phyloP scores from a whole-genome alignment of 345 rosid genomes.

The Streptanthus diversifolius region DNA sequence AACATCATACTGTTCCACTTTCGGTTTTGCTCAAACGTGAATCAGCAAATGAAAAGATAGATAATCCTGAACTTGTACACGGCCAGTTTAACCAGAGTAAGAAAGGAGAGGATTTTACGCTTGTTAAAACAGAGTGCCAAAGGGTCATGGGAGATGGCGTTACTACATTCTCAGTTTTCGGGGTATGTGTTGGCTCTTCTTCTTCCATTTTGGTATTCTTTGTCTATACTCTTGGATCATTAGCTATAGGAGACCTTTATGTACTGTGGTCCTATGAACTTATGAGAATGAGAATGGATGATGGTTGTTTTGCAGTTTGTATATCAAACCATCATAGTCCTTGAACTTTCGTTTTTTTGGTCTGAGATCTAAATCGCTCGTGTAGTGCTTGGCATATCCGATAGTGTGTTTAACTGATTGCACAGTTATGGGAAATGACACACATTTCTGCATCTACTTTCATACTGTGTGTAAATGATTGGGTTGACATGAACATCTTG shows the following conservation, averaged over 20 bases:
- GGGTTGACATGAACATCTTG: too few relatives aligned
- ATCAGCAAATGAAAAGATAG: constrained; percentile 73
- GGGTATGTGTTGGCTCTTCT: constrained; percentile 44
- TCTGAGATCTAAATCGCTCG: background rate
- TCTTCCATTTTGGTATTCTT: background rate
- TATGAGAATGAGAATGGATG: background rate
- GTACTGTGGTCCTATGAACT: background rate
- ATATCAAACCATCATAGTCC: too few relatives aligned
- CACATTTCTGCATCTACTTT: background rate
- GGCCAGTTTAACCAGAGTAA: constrained; percentile 91
- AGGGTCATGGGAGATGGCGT: constrained; percentile 79
- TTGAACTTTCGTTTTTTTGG: too few relatives aligned
- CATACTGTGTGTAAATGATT: background rate
- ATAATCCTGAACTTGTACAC: constrained; percentile 67
- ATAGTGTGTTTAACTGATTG: too few relatives aligned
- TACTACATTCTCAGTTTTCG: constrained; percentile 74
- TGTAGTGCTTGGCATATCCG: too few relatives aligned
- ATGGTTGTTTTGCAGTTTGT: too few relatives aligned
- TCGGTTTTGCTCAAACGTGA: constrained; percentile 86
- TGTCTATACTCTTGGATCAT: background rate
- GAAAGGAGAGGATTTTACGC: constrained; percentile 90
- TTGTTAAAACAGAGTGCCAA: constrained; percentile 78
- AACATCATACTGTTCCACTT: constrained; percentile 85
- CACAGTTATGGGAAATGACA: background rate
- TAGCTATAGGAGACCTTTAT: background rate